phyloP scores from a whole-genome alignment of 2,329 filamentous ascomycete species.

The Tolypocladium nubicola region DNA sequence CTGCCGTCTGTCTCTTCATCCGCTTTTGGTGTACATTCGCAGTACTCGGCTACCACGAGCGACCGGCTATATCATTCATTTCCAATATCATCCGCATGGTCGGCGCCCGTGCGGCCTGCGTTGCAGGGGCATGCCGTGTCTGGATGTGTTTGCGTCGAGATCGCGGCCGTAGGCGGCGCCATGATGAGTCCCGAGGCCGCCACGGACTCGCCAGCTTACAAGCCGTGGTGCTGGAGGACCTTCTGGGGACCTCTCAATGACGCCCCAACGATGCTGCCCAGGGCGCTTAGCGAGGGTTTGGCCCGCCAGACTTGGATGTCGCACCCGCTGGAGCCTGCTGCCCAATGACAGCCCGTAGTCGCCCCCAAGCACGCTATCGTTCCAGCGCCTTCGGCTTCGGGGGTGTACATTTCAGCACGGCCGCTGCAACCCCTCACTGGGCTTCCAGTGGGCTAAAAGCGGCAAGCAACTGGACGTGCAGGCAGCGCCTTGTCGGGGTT shows the following conservation, averaged over 20 bases:
- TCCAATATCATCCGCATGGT: not conserved
- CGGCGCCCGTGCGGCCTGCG: not conserved
- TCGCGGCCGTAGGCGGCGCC: not conserved
- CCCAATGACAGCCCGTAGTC: not conserved
- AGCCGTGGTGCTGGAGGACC: not conserved
- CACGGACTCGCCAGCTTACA: not conserved
- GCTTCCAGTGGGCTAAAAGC: not conserved
- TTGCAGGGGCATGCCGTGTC: not conserved
- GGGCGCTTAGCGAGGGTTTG: not conserved
- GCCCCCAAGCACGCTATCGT: constrained; percentile 4
- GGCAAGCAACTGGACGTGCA: not conserved
- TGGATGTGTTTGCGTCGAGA: not conserved
- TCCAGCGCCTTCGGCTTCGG: constrained; percentile 9
- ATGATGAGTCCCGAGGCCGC: not conserved
- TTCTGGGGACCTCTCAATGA: not conserved
- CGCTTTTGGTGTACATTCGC: not conserved
- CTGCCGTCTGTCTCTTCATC: not conserved
- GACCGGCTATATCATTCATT: not conserved
- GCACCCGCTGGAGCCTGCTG: not conserved
- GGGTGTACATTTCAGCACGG: constrained; percentile 15
- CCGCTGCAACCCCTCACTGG: not conserved
- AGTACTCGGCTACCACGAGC: not conserved
- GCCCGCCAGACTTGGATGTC: not conserved
- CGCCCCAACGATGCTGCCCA: not conserved
- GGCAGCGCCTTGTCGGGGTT: not conserved